These are phyloP conservation scores for Leptographium procerum DNA, from an alignment of 2,329 filamentous ascomycete genomes.

Conservation along the genomic window DNA sequence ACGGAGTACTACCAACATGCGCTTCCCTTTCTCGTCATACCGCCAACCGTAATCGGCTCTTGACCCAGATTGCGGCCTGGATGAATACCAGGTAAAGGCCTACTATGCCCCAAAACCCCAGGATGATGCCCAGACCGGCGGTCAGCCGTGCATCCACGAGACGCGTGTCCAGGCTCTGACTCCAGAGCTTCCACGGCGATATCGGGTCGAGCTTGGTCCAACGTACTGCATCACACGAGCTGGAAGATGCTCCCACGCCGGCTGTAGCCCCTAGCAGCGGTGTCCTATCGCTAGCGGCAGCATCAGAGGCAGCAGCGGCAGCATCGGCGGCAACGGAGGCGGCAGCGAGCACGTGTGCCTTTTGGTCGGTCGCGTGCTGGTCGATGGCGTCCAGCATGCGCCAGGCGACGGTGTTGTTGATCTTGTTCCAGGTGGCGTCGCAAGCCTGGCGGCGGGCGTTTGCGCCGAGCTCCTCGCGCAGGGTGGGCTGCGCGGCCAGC, in stretches of 20 bases:
- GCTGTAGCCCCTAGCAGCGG: background rate
- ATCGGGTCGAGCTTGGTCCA: constrained; percentile 1
- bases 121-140: constrained; percentile 33
- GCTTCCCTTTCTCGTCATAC: background rate
- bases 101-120: constrained; percentile 37
- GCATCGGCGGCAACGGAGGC: constrained; percentile 6
- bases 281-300: background rate
- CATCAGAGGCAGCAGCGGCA: background rate
- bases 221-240: background rate
- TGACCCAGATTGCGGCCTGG: constrained; percentile 21
- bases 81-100: constrained; percentile 38
- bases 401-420: constrained; percentile 59
- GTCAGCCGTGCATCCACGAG: constrained; percentile 33
- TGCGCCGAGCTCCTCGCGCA: constrained; percentile 33
- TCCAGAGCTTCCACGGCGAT: constrained; percentile 33
- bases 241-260: background rate
- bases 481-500: constrained; percentile 32
- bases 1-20: background rate
- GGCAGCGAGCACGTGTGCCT: too few species aligned
- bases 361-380: constrained; percentile 26
- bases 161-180: constrained; percentile 25
- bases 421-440: constrained; percentile 58
- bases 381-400: constrained; percentile 45
- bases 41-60: constrained; percentile 10
- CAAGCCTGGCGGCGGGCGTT: constrained; percentile 45